Percentiles rank a stretch among this genome's conserved stretches.
Evolutionary conservation across 192 early-diverging fungal genomes (phyloP).

Genomic region (Coemansia sp.): DNA sequence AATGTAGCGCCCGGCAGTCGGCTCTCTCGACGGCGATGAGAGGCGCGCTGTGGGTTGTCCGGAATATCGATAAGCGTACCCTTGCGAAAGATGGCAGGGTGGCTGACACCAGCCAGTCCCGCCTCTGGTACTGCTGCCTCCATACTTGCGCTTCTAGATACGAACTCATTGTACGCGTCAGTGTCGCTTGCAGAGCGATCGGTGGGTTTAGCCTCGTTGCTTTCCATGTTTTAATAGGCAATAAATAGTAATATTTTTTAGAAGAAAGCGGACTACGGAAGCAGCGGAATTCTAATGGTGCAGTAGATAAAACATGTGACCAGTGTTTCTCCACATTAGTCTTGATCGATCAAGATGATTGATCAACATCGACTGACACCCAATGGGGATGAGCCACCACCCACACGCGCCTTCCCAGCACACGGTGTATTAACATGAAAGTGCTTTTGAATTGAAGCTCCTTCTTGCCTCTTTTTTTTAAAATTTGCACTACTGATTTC

Average conservation of each 20-base stretch:
- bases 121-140: slow-evolving; percentile 55
- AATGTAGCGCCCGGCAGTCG: slow-evolving; percentile 1
- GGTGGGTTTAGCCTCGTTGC: neutral
- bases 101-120: slow-evolving; percentile 58
- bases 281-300: neutral
- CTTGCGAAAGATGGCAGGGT: slow-evolving; percentile 44
- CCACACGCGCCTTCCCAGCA: neutral
- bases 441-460: neutral
- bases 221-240: neutral
- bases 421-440: neutral
- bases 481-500: neutral
- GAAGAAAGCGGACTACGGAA: neutral
- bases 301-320: neutral
- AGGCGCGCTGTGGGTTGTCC: slow-evolving; percentile 13
- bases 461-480: neutral
- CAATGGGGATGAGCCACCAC: slow-evolving; percentile 9
- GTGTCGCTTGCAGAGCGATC: neutral
- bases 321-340: neutral
- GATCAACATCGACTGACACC: neutral
- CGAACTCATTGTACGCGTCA: slow-evolving; percentile 12
- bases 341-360: neutral
- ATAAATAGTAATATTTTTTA: neutral
- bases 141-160: slow-evolving; percentile 29
- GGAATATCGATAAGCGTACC: slow-evolving; percentile 50
- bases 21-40: slow-evolving; percentile 1